Conservation (phyloP, 306 rosid genomes). For the Lablab purpureus region DNA sequence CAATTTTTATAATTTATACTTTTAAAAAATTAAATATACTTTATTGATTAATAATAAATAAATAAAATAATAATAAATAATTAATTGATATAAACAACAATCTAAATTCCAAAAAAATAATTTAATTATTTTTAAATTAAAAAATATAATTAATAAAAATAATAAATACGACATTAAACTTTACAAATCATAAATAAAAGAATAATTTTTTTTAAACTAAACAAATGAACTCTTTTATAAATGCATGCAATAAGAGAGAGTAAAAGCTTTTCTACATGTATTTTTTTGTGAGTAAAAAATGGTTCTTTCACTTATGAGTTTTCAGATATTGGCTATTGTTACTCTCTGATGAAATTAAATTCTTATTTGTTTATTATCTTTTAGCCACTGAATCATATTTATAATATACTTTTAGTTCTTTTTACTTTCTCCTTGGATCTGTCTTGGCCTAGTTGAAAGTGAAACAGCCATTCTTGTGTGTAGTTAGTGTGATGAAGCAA, state of each 20-base stretch:
- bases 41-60: too few species aligned
- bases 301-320: conserved; percentile 1
- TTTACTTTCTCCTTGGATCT: not conserved
- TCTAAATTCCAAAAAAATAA: too few species aligned
- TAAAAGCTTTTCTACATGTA: conserved; percentile 10
- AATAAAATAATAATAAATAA: too few species aligned
- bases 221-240: too few species aligned
- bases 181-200: too few species aligned
- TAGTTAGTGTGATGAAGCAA: not conserved
- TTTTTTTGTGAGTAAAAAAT: conserved; percentile 5
- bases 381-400: not conserved
- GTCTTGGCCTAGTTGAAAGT: not conserved
- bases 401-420: not conserved
- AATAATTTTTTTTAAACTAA: too few species aligned
- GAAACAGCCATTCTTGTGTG: not conserved
- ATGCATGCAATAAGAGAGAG: conserved; percentile 9
- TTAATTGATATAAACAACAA: too few species aligned
- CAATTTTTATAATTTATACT: too few species aligned
- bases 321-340: conserved; percentile 12
- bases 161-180: too few species aligned
- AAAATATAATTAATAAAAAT: too few species aligned
- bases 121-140: too few species aligned
- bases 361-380: not conserved
- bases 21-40: too few species aligned
- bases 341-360: conserved; percentile 32